A percentile compares a stretch with the other conserved stretches of the same genome.
Conservation (phyloP, 345 rosid species). For the Raphanus sativus region DNA sequence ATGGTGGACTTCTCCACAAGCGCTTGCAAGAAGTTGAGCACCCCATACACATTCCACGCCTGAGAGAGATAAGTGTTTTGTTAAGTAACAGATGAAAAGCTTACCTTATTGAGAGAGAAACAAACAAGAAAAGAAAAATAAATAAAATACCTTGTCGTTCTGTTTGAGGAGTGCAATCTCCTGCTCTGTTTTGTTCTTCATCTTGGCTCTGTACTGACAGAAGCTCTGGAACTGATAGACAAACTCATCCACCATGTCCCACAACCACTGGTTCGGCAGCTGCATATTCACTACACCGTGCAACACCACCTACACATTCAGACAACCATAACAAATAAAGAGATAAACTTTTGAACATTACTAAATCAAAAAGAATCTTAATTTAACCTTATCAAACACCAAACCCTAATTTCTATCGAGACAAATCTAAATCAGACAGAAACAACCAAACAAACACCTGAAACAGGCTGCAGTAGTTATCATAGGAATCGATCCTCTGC, state of each 20-base stretch:
- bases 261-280: conserved; percentile 96
- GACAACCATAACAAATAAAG: neutral
- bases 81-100: too few relatives aligned
- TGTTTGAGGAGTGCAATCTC: conserved; percentile 81
- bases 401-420: neutral
- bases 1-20: conserved; percentile 90
- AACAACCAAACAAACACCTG: conserved; percentile 44
- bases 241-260: conserved; percentile 99
- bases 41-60: conserved; percentile 99
- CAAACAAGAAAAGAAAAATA: neutral
- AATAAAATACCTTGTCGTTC: conserved; percentile 59
- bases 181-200: conserved; percentile 90
- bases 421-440: neutral
- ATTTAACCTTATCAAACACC: neutral
- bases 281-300: conserved; percentile 98
- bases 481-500: conserved; percentile 98
- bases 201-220: conserved; percentile 94
- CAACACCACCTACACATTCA: conserved; percentile 66
- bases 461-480: conserved; percentile 86
- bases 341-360: neutral
- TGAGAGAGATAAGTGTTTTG: conserved; percentile 27
- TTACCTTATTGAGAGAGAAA: neutral
- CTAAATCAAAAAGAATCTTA: neutral
- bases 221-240: conserved; percentile 98
- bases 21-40: conserved; percentile 98